phyloP scores from a whole-genome alignment of 169 alveolate species.

The Amoebophrya sp. region DNA sequence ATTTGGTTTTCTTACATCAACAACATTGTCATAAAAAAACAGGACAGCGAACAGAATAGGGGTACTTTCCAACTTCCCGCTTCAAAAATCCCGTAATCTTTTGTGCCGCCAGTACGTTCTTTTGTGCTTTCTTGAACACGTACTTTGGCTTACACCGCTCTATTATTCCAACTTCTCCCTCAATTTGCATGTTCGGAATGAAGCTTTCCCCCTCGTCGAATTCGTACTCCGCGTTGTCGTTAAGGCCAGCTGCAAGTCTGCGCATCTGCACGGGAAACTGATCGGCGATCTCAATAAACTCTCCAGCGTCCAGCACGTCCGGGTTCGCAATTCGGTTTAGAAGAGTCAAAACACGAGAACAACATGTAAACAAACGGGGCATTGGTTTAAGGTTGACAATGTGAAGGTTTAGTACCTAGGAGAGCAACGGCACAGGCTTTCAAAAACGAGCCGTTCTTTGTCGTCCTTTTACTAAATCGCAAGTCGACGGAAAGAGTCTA shows the following conservation, averaged over 20 bases:
- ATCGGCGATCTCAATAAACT: background rate
- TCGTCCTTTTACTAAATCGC: too few relatives aligned
- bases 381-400: too few relatives aligned
- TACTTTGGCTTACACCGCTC: constrained; percentile 14
- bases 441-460: too few relatives aligned
- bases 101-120: background rate
- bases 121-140: background rate
- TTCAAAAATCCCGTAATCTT: background rate
- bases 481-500: too few relatives aligned
- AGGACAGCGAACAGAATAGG: too few relatives aligned
- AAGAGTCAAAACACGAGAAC: too few relatives aligned
- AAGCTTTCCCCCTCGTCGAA: background rate
- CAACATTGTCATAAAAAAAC: too few relatives aligned
- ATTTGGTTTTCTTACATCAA: too few relatives aligned
- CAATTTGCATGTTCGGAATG: background rate
- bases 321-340: background rate
- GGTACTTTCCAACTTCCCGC: background rate
- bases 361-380: too few relatives aligned
- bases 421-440: too few relatives aligned
- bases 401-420: too few relatives aligned
- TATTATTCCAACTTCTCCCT: background rate
- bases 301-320: background rate
- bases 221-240: background rate
- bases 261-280: background rate
- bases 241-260: background rate